phyloP scores from a whole-genome alignment of 139 green algal species.

The Chloropicon primus region DNA sequence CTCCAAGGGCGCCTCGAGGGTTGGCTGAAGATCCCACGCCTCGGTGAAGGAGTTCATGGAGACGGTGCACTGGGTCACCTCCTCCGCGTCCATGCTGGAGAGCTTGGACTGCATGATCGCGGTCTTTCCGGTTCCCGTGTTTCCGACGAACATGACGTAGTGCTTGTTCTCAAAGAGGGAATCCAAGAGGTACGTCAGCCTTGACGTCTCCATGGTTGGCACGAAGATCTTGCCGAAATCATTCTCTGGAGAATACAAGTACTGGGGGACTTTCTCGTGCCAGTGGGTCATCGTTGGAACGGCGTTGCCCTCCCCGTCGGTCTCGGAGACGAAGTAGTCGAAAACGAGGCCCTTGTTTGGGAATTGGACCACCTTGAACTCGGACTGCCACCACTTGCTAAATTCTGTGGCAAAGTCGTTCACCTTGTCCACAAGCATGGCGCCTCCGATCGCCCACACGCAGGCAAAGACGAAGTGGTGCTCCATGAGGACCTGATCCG shows the following conservation, averaged over 20 bases:
- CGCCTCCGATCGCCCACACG: conserved; percentile 81
- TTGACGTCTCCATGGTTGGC: conserved; percentile 70
- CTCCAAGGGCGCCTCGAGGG: conserved; percentile 18
- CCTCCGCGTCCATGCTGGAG: conserved; percentile 59
- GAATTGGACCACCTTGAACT: neutral
- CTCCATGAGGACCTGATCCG: conserved; percentile 76
- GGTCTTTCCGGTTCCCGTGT: conserved; percentile 42
- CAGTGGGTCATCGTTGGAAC: neutral
- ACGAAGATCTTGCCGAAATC: conserved; percentile 64
- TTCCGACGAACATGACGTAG: conserved; percentile 73
- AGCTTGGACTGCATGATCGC: conserved; percentile 76
- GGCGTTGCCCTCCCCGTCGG: conserved; percentile 5
- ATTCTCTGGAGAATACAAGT: conserved; percentile 2
- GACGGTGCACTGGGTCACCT: conserved; percentile 48
- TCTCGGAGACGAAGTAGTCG: conserved; percentile 79
- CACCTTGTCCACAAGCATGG: conserved; percentile 69
- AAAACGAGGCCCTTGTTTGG: conserved; percentile 64
- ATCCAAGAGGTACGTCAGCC: conserved; percentile 70
- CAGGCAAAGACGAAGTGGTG: conserved; percentile 83
- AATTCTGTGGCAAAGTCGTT: conserved; percentile 69
- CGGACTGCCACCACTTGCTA: conserved; percentile 52
- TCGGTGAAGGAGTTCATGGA: conserved; percentile 81
- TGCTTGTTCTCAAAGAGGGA: conserved; percentile 60
- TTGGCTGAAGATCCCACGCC: conserved; percentile 50
- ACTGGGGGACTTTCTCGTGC: neutral